Evolutionary conservation across 2,329 filamentous ascomycete genomes (phyloP).

Genomic region (Penicillium sp.): DNA sequence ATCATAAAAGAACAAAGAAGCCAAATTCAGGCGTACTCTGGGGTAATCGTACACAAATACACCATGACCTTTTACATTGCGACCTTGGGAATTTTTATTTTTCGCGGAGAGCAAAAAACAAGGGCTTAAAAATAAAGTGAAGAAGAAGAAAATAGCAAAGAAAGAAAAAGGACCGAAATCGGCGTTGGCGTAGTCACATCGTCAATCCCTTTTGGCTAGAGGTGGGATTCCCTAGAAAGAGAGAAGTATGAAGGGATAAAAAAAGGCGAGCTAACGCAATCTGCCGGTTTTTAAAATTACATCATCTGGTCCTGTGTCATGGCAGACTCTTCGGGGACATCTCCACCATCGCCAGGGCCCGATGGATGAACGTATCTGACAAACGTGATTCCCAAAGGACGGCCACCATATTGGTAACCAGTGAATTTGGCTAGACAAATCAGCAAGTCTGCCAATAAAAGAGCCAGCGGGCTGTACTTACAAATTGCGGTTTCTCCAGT

Average conservation of each 20-base stretch:
- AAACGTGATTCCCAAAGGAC: constrained; percentile 86
- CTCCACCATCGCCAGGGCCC: constrained; percentile 67
- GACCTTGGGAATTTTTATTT: not conserved
- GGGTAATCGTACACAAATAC: constrained; percentile 11
- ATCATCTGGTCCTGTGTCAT: constrained; percentile 99
- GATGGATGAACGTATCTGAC: constrained; percentile 83
- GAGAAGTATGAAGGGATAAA: not conserved
- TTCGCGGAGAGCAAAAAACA: not conserved
- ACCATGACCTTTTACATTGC: constrained; percentile 6
- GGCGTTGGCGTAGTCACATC: not conserved
- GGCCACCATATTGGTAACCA: constrained; percentile 93
- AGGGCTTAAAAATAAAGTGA: not conserved
- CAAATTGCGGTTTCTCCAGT: constrained; percentile 88
- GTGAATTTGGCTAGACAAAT: constrained; percentile 73
- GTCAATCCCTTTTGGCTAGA: not conserved
- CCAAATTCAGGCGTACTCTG: constrained; percentile 8
- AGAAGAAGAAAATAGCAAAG: not conserved
- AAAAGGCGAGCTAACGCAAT: not conserved
- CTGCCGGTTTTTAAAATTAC: constrained; percentile 47
- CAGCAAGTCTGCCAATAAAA: not conserved
- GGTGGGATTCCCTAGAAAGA: not conserved
- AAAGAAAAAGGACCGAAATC: not conserved
- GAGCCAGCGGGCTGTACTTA: constrained; percentile 34
- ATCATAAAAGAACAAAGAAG: not conserved
- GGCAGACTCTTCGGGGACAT: constrained; percentile 67